Evolutionary conservation across 257 asterid genomes (phyloP), one percentile per base, ranked within the genome.

Genomic region (Solanum appendiculatum): DNA sequence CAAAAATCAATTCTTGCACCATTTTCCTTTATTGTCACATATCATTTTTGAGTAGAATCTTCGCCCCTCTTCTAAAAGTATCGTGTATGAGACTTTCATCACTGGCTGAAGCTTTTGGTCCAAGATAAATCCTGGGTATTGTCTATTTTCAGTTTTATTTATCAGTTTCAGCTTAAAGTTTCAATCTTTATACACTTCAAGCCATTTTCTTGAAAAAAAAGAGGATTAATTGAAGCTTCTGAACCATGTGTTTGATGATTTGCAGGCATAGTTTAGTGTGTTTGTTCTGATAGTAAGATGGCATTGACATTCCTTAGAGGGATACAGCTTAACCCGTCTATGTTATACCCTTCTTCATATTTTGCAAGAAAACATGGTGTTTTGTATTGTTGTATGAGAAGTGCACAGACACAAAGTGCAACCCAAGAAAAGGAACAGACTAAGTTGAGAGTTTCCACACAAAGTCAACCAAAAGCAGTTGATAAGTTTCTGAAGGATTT

Each of bases 221-320:
- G 7, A 56, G 39, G 9, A 16, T 27, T 44, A 78, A 9, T 42
- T 51, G 78, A 69, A 18, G 23, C 70, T 69, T 40, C 23, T 42
- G 83, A 44, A 77, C 10, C 48, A 85, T 14, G 69, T 31, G 69
- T 74, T 68, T 58, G 23, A 31, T 86, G 54, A 54, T 82, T 56
- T 73, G 80, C 91, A 82, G 92, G 89, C 7, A 46, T 46, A 44
- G 14, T n/a, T 33, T 63, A 81, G 44, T 74, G n/a, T 16, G 78
- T 80, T 69, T 44, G 74, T 60, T 86, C 21, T 73, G 21, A 56
- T 73, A 21, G 80, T 74, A 86, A 88, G 83, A 97, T 96, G 99
- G 95, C 98, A 58, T 88, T 95, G 88, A 94, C 97, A 44, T 86
- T 97, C 90, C 91, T 95, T 86, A 93, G 93, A 88, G 98, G 99